Base-by-base conservation (phyloP, 2,329 filamentous ascomycete species). In the Nothophaeocryptopus gaeumannii region DNA sequence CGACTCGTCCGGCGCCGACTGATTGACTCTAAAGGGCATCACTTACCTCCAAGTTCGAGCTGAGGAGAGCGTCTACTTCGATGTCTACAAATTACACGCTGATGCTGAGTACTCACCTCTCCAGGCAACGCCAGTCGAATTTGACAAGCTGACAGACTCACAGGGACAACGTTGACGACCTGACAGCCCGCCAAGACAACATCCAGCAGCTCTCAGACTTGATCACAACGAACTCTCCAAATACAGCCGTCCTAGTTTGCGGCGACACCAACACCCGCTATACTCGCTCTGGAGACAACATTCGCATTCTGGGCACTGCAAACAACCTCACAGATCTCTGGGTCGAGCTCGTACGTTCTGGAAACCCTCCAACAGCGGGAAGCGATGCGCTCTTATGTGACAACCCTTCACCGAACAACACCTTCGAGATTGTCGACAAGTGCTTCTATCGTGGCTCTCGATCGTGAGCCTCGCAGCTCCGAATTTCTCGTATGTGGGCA, bases 1-100 rank as follows among this genome's bases (percentile, higher is more conserved):
- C 7, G 20, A 78, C 50, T 74, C 75, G 32, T 80, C 78, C 0
- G 75, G 74, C 0, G 60, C 65, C 1, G 84, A 87, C 64, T 86
- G 84, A 63, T 69, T 86, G 54, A 86, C 83, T 0, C 84, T 82
- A 15, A 87, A 87, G 67, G 84, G 84, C 11, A 86, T 85, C 65
- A 85, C 82, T 1, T 81, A 82, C 40, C 85, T 86, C 82, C 77
- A 82, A 10, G 66, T 78, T 35, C 67, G 73, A 14, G 58, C 85
- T 11, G 74, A 72, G 8, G 70, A 74, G 32, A 76, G 76, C 12
- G 74, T 81, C 7, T 83, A 78, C 52, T 67, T 84, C 16, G 83
- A 86, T 63, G 70, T 80, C 7, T 86, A 86, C 71, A 86, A 87
- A 63, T 60, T 86, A 5, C 84, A 87, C 63, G 71, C 82, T 1